Evolutionary conservation across 2,329 filamentous ascomycete genomes (phyloP), one percentile per base, ranked within the genome.

Genomic region (Aspergillus awamori): DNA sequence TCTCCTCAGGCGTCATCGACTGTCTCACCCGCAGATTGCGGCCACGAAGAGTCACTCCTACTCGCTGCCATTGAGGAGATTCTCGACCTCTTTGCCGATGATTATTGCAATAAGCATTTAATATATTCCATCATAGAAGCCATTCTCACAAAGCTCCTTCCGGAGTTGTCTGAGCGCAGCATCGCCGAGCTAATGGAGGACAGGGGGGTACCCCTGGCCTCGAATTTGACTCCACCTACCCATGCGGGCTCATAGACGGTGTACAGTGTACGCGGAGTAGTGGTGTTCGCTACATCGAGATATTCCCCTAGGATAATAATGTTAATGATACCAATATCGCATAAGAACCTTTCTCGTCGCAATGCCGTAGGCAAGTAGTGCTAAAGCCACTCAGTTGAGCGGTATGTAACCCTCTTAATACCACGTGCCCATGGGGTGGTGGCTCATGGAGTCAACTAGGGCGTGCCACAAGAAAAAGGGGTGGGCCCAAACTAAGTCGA

Each of bases 61-160:
- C 76, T 87, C 48, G 76, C 79, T 62, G 84, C 89, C 67, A 83
- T 92, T 65, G 86, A 88, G 70, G 79, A 81, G 24, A 80, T 93
- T 49, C 81, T 98, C 51, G 87, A 90, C 69, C 81, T 93, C 39
- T 89, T 97, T 67, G 86, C 85, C 15, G 93, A 97, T 76, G 82
- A 85, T 55, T 97, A 97, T 78, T 89, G 93, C 78, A 99, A 99
- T 79, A 96, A 93, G 79, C 93, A 97, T 78, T 80, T 98, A 33
- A 81, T 97, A 68, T 97, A 96, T 72, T 83, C 87, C 48, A 82
- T 95, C 52, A 79, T 98, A 36, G 95, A 99, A 78, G 78, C 94
- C 60, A 74, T 97, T 2, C 81, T 97, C n/a, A 85, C 92, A 59
- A 87, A 89, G 65, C 77, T 98, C 63, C 86, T 97, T 72, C 95